Base-by-base conservation (phyloP, 1,284 basidiomycete species). In the Crocinoboletus sp. region DNA sequence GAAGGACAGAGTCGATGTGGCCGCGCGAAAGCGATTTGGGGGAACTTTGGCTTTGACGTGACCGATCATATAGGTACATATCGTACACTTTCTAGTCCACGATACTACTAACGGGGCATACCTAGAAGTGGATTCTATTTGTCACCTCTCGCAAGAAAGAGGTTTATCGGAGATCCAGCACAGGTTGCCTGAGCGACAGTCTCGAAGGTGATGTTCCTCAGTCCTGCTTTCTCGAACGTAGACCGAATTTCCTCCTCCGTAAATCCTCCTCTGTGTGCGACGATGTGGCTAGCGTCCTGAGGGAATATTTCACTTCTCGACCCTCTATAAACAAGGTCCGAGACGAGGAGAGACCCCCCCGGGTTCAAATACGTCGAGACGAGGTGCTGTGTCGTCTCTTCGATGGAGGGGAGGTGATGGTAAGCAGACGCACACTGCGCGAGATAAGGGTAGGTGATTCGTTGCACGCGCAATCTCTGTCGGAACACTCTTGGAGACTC, bases 351-450 rank as follows among this genome's bases (percentile, higher is more conserved):
- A 6, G 63, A 64, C 3, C 82, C 85, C 2, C 76, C 73, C 0
- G 82, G 79, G 48, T 80, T 81, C 43, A 88, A 66, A 56, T 78
- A 78, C 19, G 62, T 48, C 4, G 48, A 67, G 2, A 67, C 66
- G 12, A 89, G 73, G 0, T 61, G 64, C n/a, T 63, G 64, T 4
- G 82, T 85, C 19, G 71, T 72, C 5, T 66, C 67, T 4, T 66
- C 61, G 47, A 82, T 70, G 24, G 72, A 71, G 2, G 65, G 50
- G 51, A 88, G 72, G 57, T 89, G 86, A 55, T 89, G 84, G 54
- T 83, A 89, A 1, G 84, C 70, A 45, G 74, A 70, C 6, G 74
- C 69, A 56, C 84, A 89, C 84, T 88, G 45, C n/a, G 16, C 12
- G 11, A 27, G 23, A 41, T 34, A 56, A 6, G 5, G 17, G 15